Base-by-base conservation (phyloP, 495 filamentous ascomycete genomes). In the Penicillium mononematosum region DNA sequence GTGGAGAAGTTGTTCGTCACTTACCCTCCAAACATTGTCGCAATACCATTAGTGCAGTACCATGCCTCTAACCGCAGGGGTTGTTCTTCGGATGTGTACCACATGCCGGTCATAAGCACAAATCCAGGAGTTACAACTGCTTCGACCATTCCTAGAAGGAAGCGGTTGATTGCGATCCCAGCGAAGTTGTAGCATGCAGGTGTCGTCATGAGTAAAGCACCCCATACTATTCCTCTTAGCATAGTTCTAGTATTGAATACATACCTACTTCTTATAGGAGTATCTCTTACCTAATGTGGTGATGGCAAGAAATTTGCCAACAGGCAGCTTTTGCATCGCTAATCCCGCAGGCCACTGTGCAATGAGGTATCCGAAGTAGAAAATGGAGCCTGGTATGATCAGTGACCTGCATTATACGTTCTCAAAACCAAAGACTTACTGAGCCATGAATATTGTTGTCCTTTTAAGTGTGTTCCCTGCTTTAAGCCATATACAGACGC, bases 381-480 rank as follows among this genome's bases (percentile, higher is more conserved):
- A 84, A 27, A 83, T 79, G 1, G 78, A 82, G 22, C 70, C 70
- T 73, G 41, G 1, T 9, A 9, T 6, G 22, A 22, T 53, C 19
- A 60, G 51, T 39, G 1, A 50, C 22, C 1, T 7, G 4, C 11
- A 16, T 29, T n/a, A 22, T 38, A 11, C 16, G 1, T 6, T 3
- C 5, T 16, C 20, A 10, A 24, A 39, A 14, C 16, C 0, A n/a
- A 29, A 16, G 16, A 27, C 63, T 20, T 49, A 68, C 72, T 65
- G 0, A 83, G 73, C 84, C 83, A 87, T 19, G 79, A 79, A 62
- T 84, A 85, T 27, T 86, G 76, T 56, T 83, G 77, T 12, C 81
- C 82, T 0, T 71, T 62, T 12, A 85, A 56, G 36, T 80, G 49
- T 0, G 81, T 81, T 5, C 75, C 83, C 53, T 75, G 59, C 45